These are phyloP conservation scores for Kodamaea lidongshanica DNA, from an alignment of 805 yeast genomes.

Conservation along the genomic window DNA sequence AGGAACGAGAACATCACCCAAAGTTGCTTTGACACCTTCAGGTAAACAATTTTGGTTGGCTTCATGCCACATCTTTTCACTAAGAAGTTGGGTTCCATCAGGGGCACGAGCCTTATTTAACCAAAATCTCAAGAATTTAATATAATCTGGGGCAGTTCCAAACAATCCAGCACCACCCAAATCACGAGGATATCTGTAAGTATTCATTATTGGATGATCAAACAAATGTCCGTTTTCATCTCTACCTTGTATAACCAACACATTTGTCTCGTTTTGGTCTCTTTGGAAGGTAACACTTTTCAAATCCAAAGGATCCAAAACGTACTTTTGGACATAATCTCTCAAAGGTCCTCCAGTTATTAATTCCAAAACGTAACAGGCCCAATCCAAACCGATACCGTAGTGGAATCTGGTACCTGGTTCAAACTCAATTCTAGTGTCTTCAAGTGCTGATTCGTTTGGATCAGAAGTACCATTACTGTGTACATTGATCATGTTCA, in stretches of 20 bases:
- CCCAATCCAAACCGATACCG: slow-evolving; percentile 35
- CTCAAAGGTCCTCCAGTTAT: slow-evolving; percentile 28
- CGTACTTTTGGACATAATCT: slow-evolving; percentile 22
- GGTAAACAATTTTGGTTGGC: slow-evolving; percentile 33
- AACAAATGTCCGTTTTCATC: neutral
- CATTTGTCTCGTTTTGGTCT: neutral
- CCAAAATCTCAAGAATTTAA: slow-evolving; percentile 32
- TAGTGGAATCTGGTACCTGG: slow-evolving; percentile 35
- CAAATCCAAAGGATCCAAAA: slow-evolving; percentile 26
- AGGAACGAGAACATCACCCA: slow-evolving; percentile 12
- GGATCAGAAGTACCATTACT: neutral
- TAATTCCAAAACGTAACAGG: slow-evolving; percentile 30
- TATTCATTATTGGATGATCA: neutral
- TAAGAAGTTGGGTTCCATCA: slow-evolving; percentile 25
- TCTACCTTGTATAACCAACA: neutral
- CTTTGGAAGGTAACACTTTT: neutral
- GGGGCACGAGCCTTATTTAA: slow-evolving; percentile 38
- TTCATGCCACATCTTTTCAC: slow-evolving; percentile 22
- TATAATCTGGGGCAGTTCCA: slow-evolving; percentile 32
- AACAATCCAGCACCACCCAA: slow-evolving; percentile 42
- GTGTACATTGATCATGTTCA: neutral
- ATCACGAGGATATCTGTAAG: slow-evolving; percentile 20
- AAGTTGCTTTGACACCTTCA: slow-evolving; percentile 12
- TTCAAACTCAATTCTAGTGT: slow-evolving; percentile 15
- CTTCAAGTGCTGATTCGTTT: slow-evolving; percentile 1